Evolutionary conservation across 768 basidiomycete genomes (phyloP).

Genomic region (Russula brevipes): DNA sequence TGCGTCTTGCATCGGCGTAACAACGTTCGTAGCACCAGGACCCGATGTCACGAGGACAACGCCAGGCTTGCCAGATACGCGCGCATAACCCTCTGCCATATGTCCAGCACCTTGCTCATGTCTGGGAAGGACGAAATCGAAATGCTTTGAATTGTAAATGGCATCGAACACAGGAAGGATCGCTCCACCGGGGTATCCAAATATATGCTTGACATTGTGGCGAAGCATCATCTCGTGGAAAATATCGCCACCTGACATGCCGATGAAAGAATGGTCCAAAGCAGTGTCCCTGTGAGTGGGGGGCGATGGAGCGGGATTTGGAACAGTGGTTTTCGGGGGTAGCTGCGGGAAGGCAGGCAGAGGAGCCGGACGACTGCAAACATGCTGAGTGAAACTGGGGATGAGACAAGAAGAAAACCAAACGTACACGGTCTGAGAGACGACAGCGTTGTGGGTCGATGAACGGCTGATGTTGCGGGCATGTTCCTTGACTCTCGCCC

Average conservation of each 20-base stretch:
- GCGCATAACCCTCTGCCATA: slow-evolving; percentile 98
- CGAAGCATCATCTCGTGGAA: slow-evolving; percentile 99
- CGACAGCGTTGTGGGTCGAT: slow-evolving; percentile 52
- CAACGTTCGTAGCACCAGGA: slow-evolving; percentile 95
- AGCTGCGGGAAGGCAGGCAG: slow-evolving; percentile 51
- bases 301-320: slow-evolving; percentile 34
- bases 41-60: slow-evolving; percentile 98
- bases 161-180: slow-evolving; percentile 99
- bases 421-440: slow-evolving; percentile 58
- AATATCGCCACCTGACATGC: slow-evolving; percentile 92
- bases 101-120: slow-evolving; percentile 99
- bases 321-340: slow-evolving; percentile 39
- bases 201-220: slow-evolving; percentile 92
- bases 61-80: slow-evolving; percentile 95
- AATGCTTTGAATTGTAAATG: slow-evolving; percentile 93
- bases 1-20: slow-evolving; percentile 98
- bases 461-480: slow-evolving; percentile 70
- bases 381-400: background rate
- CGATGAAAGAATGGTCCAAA: slow-evolving; percentile 83
- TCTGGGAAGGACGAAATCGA: slow-evolving; percentile 91
- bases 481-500: slow-evolving; percentile 73
- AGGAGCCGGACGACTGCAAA: slow-evolving; percentile 54
- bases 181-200: slow-evolving; percentile 97
- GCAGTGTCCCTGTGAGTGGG: slow-evolving; percentile 41
- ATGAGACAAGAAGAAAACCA: background rate